A percentile compares a stretch with the other conserved stretches of the same genome.
Conservation (phyloP, 1,284 basidiomycete species). For the Abortiporus biennis region DNA sequence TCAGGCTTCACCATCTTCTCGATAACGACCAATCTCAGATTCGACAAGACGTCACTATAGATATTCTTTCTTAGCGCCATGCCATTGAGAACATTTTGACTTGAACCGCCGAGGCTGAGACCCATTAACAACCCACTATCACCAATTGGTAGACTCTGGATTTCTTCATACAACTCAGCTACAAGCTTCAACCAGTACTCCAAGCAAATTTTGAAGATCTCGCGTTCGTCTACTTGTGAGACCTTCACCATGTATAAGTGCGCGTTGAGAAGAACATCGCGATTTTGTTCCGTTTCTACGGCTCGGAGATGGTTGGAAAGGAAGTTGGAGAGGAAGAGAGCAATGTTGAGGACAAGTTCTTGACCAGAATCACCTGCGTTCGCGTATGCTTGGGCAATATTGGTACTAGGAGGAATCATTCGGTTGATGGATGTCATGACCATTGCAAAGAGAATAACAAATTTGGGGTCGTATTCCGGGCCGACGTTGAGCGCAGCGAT, state of each 20-base stretch:
- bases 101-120: conserved; percentile 75
- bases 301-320: conserved; percentile 87
- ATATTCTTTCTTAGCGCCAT: conserved; percentile 89
- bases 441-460: conserved; percentile 96
- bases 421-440: conserved; percentile 96
- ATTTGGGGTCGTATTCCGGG: conserved; percentile 98
- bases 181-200: conserved; percentile 99
- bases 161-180: conserved; percentile 96
- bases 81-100: conserved; percentile 64
- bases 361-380: conserved; percentile 91
- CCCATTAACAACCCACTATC: conserved; percentile 94
- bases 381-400: conserved; percentile 91
- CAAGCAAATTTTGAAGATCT: conserved; percentile 99
- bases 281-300: conserved; percentile 89
- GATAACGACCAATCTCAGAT: conserved; percentile 94
- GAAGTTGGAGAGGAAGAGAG: conserved; percentile 97
- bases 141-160: conserved; percentile 86
- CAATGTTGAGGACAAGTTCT: conserved; percentile 95
- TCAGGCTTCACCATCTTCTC: conserved; percentile 99
- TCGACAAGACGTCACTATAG: conserved; percentile 92
- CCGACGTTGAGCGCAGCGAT: conserved; percentile 93
- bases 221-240: conserved; percentile 96
- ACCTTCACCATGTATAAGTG: conserved; percentile 99
- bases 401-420: conserved; percentile 96
- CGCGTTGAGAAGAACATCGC: conserved; percentile 92